Evolutionary conservation across 139 green algal genomes (phyloP), one percentile per base, ranked within the genome.

Genomic region (Gonium pectorale): DNA sequence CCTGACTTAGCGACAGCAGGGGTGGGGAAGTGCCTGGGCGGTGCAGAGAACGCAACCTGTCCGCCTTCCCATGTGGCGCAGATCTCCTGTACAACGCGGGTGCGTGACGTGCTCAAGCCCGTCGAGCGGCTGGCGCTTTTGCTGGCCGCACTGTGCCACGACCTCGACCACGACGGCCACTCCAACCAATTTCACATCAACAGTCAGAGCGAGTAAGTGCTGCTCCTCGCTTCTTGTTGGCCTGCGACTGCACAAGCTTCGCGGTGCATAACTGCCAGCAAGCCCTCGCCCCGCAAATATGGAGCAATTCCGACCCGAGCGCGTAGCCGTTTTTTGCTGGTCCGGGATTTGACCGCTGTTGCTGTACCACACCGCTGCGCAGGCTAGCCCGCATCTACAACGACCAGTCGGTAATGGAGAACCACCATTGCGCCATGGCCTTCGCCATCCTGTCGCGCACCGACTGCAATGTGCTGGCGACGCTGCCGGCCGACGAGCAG

Each of bases 341-440:
- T n/a, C n/a, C n/a, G n/a, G n/a, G n/a, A n/a, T n/a, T n/a, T n/a
- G n/a, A n/a, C n/a, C n/a, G n/a, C n/a, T n/a, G n/a, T n/a, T n/a
- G n/a, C n/a, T n/a, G n/a, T n/a, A n/a, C n/a, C 35, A n/a, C 27
- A 3, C n/a, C 29, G 15, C 29, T 0, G 24, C 33, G 29, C 60
- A 74, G 80, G 41, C 74, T 94, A 27, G 84, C 92, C 27, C 79
- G 85, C 43, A 88, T 89, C 60, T 95, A 95, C 86, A 95, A 95
- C 63, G 92, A 95, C 88, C 75, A 81, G 60, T 29, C 22, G 24
- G 90, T 94, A n/a, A 87, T 94, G 83, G 93, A 96, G 89, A 96
- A 96, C 81, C 92, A 96, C 80, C 93, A 96, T 81, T 96, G 93
- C 84, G 92, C 92, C 33, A 87, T 93, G 62, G 89, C 91, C 33